Base-by-base conservation (phyloP, 257 asterid species). In the Plantago elongata region DNA sequence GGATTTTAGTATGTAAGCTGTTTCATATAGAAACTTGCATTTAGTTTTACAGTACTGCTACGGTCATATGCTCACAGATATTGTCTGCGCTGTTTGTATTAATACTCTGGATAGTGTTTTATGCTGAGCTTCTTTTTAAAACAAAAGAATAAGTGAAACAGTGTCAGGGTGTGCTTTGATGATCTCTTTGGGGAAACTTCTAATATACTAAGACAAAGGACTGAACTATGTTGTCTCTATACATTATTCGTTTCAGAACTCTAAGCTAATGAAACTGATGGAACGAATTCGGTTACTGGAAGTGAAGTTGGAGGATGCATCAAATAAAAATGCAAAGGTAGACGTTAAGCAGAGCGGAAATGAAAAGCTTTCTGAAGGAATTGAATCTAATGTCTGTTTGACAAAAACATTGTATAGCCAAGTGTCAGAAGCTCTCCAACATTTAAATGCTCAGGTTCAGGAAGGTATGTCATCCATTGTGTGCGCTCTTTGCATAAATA, bases 301-400 rank as follows among this genome's bases (percentile, higher is more conserved):
- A 80, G 97, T 84, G 71, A 89, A 92, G 72, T 75, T 92, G 77
- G 95, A 83, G 77, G 80, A 63, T 74, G 92, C 95, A 5, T 81
- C 81, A 69, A 91, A 88, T 61, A 97, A 92, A 74, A 92, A 92
- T 76, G 84, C 90, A 5, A 89, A 79, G 77, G 78, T 84, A 61
- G 83, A 81, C 68, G 95, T 83, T 67, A 88, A 78, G 82, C 95
- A 81, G 75, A 88, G 86, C 76, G 98, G 88, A 75, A 95, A 92
- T 65, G 90, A 84, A 73, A 89, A 86, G 77, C 90, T 86, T 10
- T 88, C 95, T 95, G 80, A 58, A 70, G 98, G 95, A 65, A 81
- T 92, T 61, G 95, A 89, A 64, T 89, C 93, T 16, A 92, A 92
- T 73, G 81, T 92, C 75, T 77, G 81, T 65, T 86, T 84, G 48